Evolutionary conservation across 176 grass and related monocot genomes (phyloP).

Genomic region (Triticum urartu): DNA sequence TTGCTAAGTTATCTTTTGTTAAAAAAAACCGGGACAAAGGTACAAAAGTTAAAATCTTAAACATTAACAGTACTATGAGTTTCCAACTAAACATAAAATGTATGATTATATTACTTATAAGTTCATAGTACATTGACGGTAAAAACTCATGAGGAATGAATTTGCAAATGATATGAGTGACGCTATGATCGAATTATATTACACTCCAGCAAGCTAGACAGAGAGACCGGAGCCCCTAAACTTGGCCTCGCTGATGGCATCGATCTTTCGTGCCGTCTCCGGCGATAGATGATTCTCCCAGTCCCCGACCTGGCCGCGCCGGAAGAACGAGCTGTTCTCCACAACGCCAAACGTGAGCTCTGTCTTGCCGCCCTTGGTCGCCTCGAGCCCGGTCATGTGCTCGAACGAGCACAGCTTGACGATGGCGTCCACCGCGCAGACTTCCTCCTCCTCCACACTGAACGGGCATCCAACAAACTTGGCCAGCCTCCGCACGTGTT

Average conservation of each 20-base stretch:
- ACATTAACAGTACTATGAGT: too few relatives aligned
- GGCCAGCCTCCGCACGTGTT: not conserved
- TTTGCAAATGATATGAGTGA: not conserved
- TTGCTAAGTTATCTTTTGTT: too few relatives aligned
- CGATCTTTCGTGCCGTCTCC: conserved; percentile 10
- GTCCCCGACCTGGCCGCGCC: conserved; percentile 14
- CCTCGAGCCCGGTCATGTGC: conserved; percentile 1
- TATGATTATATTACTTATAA: too few relatives aligned
- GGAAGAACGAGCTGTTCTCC: not conserved
- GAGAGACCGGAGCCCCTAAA: not conserved
- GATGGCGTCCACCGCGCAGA: not conserved
- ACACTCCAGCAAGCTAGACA: not conserved
- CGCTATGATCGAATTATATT: not conserved
- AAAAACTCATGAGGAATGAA: too few relatives aligned
- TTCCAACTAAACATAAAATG: too few relatives aligned
- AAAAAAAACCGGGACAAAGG: too few relatives aligned
- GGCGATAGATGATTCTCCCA: conserved; percentile 29
- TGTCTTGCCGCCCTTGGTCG: not conserved
- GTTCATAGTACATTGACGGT: too few relatives aligned
- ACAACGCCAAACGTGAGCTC: fast-evolving
- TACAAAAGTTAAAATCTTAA: too few relatives aligned
- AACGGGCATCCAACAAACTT: not conserved
- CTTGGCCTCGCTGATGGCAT: not conserved
- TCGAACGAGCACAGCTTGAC: conserved; percentile 33
- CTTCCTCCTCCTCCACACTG: not conserved